Evolutionary conservation across 805 yeast species (phyloP), one percentile per base, ranked within the genome.

Genomic region (Hanseniaspora osmophila): DNA sequence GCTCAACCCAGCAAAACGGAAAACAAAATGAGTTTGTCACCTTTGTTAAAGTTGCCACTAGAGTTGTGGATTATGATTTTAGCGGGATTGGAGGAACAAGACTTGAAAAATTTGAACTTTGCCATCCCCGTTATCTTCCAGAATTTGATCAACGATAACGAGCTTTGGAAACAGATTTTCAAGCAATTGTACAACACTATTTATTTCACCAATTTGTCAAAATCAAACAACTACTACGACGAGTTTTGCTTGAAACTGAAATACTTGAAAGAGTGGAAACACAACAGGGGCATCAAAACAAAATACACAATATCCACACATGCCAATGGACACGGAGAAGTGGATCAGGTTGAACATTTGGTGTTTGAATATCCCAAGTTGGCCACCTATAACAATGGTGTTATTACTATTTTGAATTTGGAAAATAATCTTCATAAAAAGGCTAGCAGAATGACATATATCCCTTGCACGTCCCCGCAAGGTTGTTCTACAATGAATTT

Each of bases 131-230:
- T 47, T 9, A 44, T 47, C 0, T 54, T 67, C 22, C 45, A 58
- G 27, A 49, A 51, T 10, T 47, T 67, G 16, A 58, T 66, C 19
- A 60, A 59, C 44, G 66, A 67, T 50, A 66, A 67, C 40, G 73
- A 67, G 47, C 51, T 68, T 10, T 68, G 71, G 73, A 66, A 66
- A 49, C 60, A 59, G 44, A 51, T 67, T 33, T 65, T 67, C 46
- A 48, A 54, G 11, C 51, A 62, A 22, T 56, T 53, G 17, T 58
- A 57, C 40, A 48, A 55, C 12, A 55, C 64, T 0, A 50, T 53
- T 17, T 44, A 49, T 19, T 68, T 68, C 53, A 69, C 70, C 22
- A 65, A 71, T 0, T 52, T 60, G 30, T 56, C 70, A 2, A 52
- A 55, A n/a, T 61, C 69, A 0, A 37, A 40, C 12, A 58, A 57